Percentiles rank a stretch among this genome's conserved stretches.
phyloP scores from a whole-genome alignment of 495 filamentous ascomycete species.

The Mytilinidion resinicola region DNA sequence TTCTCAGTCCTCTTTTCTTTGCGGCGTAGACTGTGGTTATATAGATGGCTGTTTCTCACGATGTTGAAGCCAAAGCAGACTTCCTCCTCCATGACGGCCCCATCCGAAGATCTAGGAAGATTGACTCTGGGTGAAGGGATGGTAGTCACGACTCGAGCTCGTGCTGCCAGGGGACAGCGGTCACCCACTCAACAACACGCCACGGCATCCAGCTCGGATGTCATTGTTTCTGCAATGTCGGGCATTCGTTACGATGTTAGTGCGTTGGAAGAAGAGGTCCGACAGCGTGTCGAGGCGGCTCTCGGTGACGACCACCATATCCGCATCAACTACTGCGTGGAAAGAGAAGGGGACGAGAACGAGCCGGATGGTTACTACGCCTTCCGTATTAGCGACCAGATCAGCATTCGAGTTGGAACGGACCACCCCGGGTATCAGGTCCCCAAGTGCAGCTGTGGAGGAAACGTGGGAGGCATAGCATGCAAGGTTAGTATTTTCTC shows the following conservation, averaged over 20 bases:
- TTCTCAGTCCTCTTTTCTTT: not conserved
- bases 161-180: slow-evolving; percentile 16
- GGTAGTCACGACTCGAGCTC: slow-evolving; percentile 25
- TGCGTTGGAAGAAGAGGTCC: slow-evolving; percentile 11
- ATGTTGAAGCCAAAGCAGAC: not conserved
- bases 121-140: slow-evolving; percentile 21
- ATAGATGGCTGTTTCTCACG: not conserved
- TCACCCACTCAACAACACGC: slow-evolving; percentile 1
- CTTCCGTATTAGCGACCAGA: slow-evolving; percentile 25
- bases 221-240: slow-evolving; percentile 8
- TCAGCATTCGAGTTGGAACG: slow-evolving; percentile 16
- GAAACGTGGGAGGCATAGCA: slow-evolving; percentile 20
- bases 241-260: slow-evolving; percentile 22
- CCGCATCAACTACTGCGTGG: slow-evolving; percentile 21
- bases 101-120: slow-evolving; percentile 18
- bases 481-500: slow-evolving; percentile 19
- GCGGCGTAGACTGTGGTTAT: not conserved
- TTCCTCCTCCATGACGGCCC: slow-evolving; percentile 23
- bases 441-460: slow-evolving; percentile 24
- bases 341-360: not conserved
- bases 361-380: slow-evolving; percentile 7
- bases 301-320: slow-evolving; percentile 22
- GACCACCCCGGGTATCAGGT: not conserved
- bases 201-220: slow-evolving; percentile 2
- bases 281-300: slow-evolving; percentile 15